A percentile compares a stretch with the other conserved stretches of the same genome.
Conservation (phyloP, 495 filamentous ascomycete species). For the Podospora comata region DNA sequence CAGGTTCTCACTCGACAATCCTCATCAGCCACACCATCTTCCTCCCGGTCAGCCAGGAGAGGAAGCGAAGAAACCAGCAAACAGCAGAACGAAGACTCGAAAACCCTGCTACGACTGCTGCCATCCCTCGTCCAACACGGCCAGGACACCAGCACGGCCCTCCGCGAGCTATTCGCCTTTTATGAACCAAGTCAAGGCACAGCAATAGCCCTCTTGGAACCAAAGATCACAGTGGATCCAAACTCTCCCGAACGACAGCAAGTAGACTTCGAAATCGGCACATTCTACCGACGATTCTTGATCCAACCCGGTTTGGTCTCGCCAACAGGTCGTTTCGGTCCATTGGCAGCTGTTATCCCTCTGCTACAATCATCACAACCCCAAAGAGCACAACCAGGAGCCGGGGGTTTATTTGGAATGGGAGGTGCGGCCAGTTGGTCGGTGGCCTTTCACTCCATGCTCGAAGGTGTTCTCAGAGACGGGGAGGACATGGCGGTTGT, state of each 20-base stretch:
- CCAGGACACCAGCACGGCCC: slow-evolving; percentile 14
- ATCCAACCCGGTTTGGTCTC: slow-evolving; percentile 28
- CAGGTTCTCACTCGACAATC: slow-evolving; percentile 10
- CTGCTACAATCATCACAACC: slow-evolving; percentile 2
- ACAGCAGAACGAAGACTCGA: neutral
- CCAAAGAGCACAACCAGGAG: slow-evolving; percentile 2
- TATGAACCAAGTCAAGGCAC: slow-evolving; percentile 28
- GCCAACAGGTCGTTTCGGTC: slow-evolving; percentile 41
- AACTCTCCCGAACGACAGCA: slow-evolving; percentile 17
- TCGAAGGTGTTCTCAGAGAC: slow-evolving; percentile 44
- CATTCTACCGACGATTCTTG: slow-evolving; percentile 32
- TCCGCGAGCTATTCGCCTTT: slow-evolving; percentile 33
- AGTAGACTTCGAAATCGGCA: slow-evolving; percentile 36
- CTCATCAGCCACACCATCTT: neutral
- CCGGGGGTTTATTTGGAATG: slow-evolving; percentile 10
- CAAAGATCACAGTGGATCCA: slow-evolving; percentile 15
- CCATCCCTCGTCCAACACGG: slow-evolving; percentile 37
- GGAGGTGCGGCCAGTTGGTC: slow-evolving; percentile 38
- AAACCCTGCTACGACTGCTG: slow-evolving; percentile 19
- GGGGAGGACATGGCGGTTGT: slow-evolving; percentile 46
- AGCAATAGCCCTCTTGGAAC: slow-evolving; percentile 29
- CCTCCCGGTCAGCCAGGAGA: slow-evolving; percentile 8
- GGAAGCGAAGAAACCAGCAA: slow-evolving; percentile 3
- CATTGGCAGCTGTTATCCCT: slow-evolving; percentile 32
- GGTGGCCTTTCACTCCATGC: slow-evolving; percentile 45